phyloP scores from a whole-genome alignment of 192 early-diverging fungal genomes.

The Dimargaris xerosporica region DNA sequence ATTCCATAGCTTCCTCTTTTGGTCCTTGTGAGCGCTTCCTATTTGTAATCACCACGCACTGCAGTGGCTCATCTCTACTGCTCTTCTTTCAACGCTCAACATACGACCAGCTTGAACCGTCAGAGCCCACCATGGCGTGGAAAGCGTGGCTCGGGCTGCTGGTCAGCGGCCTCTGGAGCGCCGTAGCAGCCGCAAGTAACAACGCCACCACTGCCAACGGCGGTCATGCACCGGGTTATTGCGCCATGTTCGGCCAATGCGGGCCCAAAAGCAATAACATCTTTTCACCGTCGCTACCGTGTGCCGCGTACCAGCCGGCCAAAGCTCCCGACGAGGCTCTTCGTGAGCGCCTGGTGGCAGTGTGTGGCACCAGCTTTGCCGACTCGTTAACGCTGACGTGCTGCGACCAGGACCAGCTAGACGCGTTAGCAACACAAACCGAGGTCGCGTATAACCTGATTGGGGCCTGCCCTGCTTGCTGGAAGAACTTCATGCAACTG shows the following conservation, averaged over 20 bases:
- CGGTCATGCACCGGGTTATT: slow-evolving; percentile 22
- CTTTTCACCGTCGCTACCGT: slow-evolving; percentile 31
- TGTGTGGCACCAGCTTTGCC: slow-evolving; percentile 33
- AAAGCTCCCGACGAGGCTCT: slow-evolving; percentile 25
- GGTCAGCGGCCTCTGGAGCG: no score
- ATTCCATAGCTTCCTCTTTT: no score
- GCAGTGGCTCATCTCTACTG: no score
- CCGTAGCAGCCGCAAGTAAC: no score
- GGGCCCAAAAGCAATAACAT: slow-evolving; percentile 18
- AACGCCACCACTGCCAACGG: no score
- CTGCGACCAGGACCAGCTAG: slow-evolving; percentile 37
- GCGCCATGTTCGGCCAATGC: slow-evolving; percentile 45
- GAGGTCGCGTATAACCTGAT: slow-evolving; percentile 36
- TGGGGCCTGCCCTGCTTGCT: slow-evolving; percentile 45
- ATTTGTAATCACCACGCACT: no score
- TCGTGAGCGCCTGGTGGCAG: slow-evolving; percentile 27
- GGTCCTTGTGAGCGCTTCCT: no score
- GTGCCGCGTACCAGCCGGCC: slow-evolving; percentile 33
- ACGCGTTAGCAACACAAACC: slow-evolving; percentile 27
- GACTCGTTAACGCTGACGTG: slow-evolving; percentile 25
- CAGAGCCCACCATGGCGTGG: no score
- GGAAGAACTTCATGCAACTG: slow-evolving; percentile 45
- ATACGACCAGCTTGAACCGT: no score
- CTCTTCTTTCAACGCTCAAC: no score
- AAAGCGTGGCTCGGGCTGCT: no score